Conservation (phyloP, 306 rosid genomes). For the Hippophae tibetana region DNA sequence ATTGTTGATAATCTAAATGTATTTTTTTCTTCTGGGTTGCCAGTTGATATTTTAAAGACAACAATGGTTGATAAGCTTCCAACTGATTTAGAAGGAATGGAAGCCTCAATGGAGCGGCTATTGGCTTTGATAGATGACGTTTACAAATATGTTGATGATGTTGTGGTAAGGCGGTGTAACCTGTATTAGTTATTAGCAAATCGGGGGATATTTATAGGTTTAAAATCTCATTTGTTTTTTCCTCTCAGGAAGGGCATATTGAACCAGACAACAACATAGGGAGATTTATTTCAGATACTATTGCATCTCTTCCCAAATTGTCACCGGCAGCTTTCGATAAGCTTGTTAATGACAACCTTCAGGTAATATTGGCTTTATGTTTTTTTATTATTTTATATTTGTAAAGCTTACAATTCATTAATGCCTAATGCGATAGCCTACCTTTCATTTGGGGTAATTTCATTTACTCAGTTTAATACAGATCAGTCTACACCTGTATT, state of each 20-base stretch:
- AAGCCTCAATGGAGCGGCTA: slow-evolving; percentile 80
- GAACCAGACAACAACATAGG: slow-evolving; percentile 71
- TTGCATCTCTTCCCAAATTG: slow-evolving; percentile 71
- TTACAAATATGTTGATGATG: slow-evolving; percentile 80
- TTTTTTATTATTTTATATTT: neutral
- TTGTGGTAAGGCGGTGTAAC: slow-evolving; percentile 38
- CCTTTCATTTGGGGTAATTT: too few species aligned
- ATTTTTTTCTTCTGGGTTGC: slow-evolving; percentile 14
- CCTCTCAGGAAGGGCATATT: slow-evolving; percentile 61
- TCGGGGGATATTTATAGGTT: neutral
- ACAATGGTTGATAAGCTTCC: slow-evolving; percentile 83
- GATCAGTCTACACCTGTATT: too few species aligned
- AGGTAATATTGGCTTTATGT: slow-evolving; percentile 34
- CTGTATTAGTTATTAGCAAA: neutral
- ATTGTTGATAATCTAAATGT: slow-evolving; percentile 1
- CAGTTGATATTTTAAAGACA: slow-evolving; percentile 74
- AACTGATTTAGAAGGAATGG: slow-evolving; percentile 97
- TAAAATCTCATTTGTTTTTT: slow-evolving; percentile 1
- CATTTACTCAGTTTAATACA: too few species aligned
- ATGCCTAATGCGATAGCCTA: too few species aligned
- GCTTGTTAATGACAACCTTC: slow-evolving; percentile 70
- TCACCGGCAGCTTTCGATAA: slow-evolving; percentile 61
- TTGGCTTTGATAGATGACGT: slow-evolving; percentile 78
- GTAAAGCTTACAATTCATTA: neutral
- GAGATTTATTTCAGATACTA: slow-evolving; percentile 50